These are phyloP conservation scores for Voacanga thouarsii DNA, from an alignment of 257 asterid species.

Conservation along the genomic window DNA sequence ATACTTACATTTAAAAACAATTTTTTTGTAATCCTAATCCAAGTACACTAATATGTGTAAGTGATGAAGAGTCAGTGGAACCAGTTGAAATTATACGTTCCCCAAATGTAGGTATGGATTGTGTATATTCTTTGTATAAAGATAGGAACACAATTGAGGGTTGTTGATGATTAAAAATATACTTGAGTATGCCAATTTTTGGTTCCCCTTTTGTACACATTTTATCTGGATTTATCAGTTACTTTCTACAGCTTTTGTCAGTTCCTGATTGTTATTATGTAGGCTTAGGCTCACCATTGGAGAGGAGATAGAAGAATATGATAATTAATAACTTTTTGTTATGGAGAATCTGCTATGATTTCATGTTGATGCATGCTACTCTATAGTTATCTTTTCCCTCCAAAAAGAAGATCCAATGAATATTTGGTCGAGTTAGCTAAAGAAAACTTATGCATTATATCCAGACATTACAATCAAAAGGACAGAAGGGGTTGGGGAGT, in stretches of 20 bases:
- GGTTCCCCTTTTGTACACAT: background rate
- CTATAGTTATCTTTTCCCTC: background rate
- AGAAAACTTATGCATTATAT: too few species aligned
- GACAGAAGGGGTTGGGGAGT: background rate
- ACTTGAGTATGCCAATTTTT: background rate
- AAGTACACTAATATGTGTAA: too few species aligned
- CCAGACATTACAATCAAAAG: too few species aligned
- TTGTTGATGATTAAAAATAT: background rate
- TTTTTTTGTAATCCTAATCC: too few species aligned
- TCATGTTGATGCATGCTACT: background rate
- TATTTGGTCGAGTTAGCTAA: too few species aligned
- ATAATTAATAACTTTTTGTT: background rate
- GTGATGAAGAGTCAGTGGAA: background rate
- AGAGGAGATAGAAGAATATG: background rate
- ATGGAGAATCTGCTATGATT: background rate
- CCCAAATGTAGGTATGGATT: background rate
- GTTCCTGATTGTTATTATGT: background rate
- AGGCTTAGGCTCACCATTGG: background rate
- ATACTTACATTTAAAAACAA: too few species aligned
- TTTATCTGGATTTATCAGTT: background rate
- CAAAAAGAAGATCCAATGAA: too few species aligned
- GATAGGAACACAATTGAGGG: background rate
- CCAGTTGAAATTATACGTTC: background rate
- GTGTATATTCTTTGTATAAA: background rate
- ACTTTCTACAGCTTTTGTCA: too few species aligned